Percentiles rank a stretch among this genome's conserved stretches.
phyloP scores from a whole-genome alignment of 352 stramenopile species.

The Phytophthora aleatoria region DNA sequence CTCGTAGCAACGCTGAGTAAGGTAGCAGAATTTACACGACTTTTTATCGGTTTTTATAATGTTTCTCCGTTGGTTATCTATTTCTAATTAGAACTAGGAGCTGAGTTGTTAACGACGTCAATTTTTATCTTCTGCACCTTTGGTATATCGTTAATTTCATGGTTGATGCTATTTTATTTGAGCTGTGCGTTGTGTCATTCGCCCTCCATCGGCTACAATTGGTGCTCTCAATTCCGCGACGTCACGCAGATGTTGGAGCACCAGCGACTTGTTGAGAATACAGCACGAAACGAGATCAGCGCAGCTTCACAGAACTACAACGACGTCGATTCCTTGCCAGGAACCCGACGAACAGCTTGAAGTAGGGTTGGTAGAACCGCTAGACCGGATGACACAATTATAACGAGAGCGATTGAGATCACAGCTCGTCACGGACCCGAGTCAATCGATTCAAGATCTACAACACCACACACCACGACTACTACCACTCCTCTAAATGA shows the following conservation, averaged over 20 bases:
- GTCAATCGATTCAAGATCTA: conserved; percentile 3
- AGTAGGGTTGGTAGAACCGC: conserved; percentile 18
- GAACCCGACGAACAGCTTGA: conserved; percentile 13
- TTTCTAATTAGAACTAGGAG: too few species aligned
- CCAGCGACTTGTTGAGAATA: conserved; percentile 28
- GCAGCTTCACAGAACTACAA: not conserved
- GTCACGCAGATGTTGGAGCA: conserved; percentile 54
- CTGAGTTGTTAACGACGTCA: too few species aligned
- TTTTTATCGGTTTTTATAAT: too few species aligned
- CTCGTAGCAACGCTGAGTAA: too few species aligned
- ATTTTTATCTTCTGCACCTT: too few species aligned
- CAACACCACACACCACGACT: conserved; percentile 1
- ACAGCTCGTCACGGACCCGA: conserved; percentile 11
- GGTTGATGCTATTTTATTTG: too few species aligned
- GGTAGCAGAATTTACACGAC: too few species aligned
- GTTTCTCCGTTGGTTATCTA: too few species aligned
- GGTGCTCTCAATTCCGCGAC: conserved; percentile 62
- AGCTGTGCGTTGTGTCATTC: conserved; percentile 59
- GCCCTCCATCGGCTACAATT: conserved; percentile 62
- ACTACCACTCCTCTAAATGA: conserved; percentile 9
- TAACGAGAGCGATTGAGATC: conserved; percentile 5
- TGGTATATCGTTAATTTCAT: too few species aligned
- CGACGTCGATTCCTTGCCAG: not conserved
- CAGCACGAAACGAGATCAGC: conserved; percentile 5
- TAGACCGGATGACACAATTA: conserved; percentile 6